Evolutionary conservation across 108 stramenopile genomes (phyloP).

Genomic region (Skeletonema marinoi): DNA sequence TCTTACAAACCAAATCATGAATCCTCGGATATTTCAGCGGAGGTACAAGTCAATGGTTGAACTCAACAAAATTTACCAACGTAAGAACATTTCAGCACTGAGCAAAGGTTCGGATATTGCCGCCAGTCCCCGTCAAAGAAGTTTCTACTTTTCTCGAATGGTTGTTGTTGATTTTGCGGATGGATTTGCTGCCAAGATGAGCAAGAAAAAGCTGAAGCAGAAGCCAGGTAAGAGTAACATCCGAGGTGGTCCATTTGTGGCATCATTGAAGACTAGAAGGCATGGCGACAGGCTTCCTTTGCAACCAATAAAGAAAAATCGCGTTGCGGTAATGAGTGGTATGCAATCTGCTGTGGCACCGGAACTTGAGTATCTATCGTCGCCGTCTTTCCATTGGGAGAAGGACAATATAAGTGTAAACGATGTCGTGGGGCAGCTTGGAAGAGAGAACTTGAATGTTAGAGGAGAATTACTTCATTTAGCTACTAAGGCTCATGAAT

Average conservation of each 20-base stretch:
- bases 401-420: not conserved
- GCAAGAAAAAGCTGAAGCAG: not conserved
- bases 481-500: constrained; percentile 32
- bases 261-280: constrained; percentile 15
- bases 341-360: not conserved
- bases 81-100: not conserved
- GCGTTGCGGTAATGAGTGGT: not conserved
- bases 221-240: not conserved
- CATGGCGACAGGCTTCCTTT: constrained; percentile 12
- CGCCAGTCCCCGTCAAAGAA: not conserved
- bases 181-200: constrained; percentile 1
- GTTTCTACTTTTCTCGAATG: constrained; percentile 8
- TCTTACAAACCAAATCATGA: constrained; percentile 40
- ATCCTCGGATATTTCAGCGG: constrained; percentile 13
- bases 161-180: constrained; percentile 3
- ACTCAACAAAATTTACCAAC: constrained; percentile 13
- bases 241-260: constrained; percentile 18
- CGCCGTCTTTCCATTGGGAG: not conserved
- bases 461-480: constrained; percentile 40
- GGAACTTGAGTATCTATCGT: not conserved
- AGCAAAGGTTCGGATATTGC: not conserved
- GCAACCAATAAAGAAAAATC: constrained; percentile 1
- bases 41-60: constrained; percentile 33
- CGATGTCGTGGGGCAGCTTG: constrained; percentile 2
- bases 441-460: constrained; percentile 20